Base-by-base conservation (phyloP, 2,329 filamentous ascomycete genomes). In the Atkinsonella texensis region DNA sequence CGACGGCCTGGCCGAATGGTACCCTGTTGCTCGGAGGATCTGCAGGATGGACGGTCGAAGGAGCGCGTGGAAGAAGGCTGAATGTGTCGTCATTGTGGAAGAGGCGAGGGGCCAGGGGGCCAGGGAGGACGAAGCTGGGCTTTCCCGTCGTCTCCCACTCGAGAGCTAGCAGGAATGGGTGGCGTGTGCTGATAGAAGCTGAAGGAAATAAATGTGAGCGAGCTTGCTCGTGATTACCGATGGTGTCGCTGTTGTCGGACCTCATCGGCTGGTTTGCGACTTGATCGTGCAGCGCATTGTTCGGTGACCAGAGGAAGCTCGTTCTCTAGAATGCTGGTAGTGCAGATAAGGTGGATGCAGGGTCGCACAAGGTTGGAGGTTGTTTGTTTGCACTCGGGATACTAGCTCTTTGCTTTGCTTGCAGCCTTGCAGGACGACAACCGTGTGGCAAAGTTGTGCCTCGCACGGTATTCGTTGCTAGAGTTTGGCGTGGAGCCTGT, bases 1-100 rank as follows among this genome's bases (percentile, higher is more conserved):
- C 3, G 85, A 84, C 2, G 88, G 84, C 51, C 83, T 83, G 48
- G 89, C 87, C 42, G 84, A 77, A 65, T 94, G 87, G 71, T 94
- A 97, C 64, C 91, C 91, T 23, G 89, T 85, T 32, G 90, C 88
- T 63, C 91, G 89, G 49, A 97, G 81, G 61, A 95, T 91, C 69
- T 96, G 89, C 53, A 97, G 81, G 54, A 96, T 81, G 46, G 84
- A 84, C 2, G 91, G 91, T 42, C 89, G 88, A 52, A 97, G 77
- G 56, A 95, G 83, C 54, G 87, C 84, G 68, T 88, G 84, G 70
- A 74, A 78, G 52, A 78, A 67, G n/a, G 73, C 66, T 10, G 70
- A 67, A 3, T 71, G 72, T 55, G 68, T 69, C 60, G 68, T 68
- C 74, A 76, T 77, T 44, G 53, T 65, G 53, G 6, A 53, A n/a